Evolutionary conservation across 495 filamentous ascomycete species (phyloP), one percentile per base, ranked within the genome.

Genomic region (Evansstolkia leycettana): DNA sequence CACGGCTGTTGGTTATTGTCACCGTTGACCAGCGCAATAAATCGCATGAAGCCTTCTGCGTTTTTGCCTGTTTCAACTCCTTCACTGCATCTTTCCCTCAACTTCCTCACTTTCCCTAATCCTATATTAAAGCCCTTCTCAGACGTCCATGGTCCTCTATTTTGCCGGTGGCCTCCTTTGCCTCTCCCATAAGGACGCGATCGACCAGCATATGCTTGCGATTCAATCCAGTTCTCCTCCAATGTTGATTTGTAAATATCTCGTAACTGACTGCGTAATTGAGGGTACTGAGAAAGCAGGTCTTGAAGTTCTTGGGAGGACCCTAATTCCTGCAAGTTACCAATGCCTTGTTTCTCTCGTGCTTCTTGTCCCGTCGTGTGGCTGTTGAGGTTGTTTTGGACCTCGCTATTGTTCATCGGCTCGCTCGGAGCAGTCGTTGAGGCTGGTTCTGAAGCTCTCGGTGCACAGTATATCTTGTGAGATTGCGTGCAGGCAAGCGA

Each of bases 401-500:
- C 45, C 14, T 52, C 18, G 7, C 45, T 34, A 26, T 41, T 36
- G 39, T 68, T 57, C 38, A 46, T 65, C 19, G 57, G 45, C 43
- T 72, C 48, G 30, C 50, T 35, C 33, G 34, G 19, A 16, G 28
- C 11, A 23, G 43, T 50, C 29, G 49, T 28, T 16, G 46, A 43
- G 10, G 31, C 41, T 31, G 47, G 18, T 19, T 16, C 3, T 8
- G 17, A 18, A 5, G 2, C 40, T 41, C 62, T 62, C 11, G 61
- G 59, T 15, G 61, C 52, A 40, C 63, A 67, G 37, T 64, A 65
- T 27, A 65, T 64, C 46, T 67, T 78, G 59, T 86, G 81, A 17
- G 64, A 54, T 42, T 70, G 73, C 37, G 71, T 80, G 54, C 81
- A 86, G 16, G 67, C 57, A 30, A 82, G 64, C 1, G 80, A 84